Evolutionary conservation across 2,329 filamentous ascomycete species (phyloP).

Genomic region (Sclerotinia minor): DNA sequence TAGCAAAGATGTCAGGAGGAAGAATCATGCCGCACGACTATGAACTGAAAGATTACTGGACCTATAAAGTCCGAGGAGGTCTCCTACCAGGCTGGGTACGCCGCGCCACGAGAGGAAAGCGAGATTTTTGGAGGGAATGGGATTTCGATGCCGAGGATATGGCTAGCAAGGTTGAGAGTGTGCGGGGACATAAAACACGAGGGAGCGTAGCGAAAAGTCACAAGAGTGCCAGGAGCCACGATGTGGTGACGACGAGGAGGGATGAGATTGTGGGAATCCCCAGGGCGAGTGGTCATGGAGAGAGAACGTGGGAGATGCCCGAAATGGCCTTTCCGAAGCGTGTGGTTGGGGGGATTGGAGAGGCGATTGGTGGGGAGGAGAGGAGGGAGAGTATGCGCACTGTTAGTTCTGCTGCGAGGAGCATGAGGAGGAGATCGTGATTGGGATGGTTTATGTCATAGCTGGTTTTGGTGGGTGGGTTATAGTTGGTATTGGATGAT

Average conservation of each 20-base stretch:
- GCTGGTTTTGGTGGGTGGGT: neutral
- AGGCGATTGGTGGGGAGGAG: constrained; percentile 18
- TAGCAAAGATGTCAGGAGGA: constrained; percentile 66
- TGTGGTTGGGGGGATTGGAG: constrained; percentile 1
- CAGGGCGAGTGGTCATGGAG: constrained; percentile 20
- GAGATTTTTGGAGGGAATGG: constrained; percentile 36
- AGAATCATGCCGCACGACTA: constrained; percentile 74
- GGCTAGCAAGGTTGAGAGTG: neutral
- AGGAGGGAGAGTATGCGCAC: constrained; percentile 18
- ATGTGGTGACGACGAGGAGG: neutral
- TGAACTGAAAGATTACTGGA: constrained; percentile 77
- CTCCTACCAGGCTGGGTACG: constrained; percentile 73
- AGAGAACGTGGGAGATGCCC: constrained; percentile 31
- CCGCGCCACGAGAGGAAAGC: constrained; percentile 45
- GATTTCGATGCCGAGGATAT: constrained; percentile 33
- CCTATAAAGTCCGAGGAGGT: constrained; percentile 72
- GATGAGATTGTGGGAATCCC: neutral
- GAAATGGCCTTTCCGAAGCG: constrained; percentile 25
- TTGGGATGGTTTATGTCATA: neutral
- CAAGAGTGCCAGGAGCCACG: constrained; percentile 21
- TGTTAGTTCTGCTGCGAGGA: constrained; percentile 20
- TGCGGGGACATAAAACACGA: constrained; percentile 25
- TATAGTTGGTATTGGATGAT: neutral
- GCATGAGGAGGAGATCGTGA: constrained; percentile 12
- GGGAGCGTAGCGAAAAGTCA: constrained; percentile 25